Conservation (phyloP, 257 asterid genomes). For the Nicotiana attenuata region DNA sequence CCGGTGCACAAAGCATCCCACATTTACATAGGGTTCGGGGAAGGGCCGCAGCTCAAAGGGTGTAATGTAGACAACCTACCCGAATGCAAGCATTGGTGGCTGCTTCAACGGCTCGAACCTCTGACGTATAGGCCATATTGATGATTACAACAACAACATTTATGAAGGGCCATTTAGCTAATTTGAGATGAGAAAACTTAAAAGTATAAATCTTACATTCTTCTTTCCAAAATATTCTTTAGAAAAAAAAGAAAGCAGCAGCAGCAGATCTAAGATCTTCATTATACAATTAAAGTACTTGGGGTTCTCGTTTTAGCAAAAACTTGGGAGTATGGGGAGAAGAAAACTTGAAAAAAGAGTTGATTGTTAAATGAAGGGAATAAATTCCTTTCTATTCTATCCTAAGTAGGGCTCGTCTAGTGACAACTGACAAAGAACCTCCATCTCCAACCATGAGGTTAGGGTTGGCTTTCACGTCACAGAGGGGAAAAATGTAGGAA, state of each 20-base stretch:
- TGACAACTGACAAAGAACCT: not conserved
- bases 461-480: not conserved
- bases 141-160: not conserved
- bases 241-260: not conserved
- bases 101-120: no score
- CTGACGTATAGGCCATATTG: no score
- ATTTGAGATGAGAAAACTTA: not conserved
- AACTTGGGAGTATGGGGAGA: not conserved
- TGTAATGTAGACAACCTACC: no score
- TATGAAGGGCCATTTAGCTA: not conserved
- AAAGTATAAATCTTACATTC: not conserved
- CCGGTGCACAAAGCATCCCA: no score
- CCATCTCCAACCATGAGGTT: not conserved
- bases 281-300: not conserved
- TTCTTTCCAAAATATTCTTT: not conserved
- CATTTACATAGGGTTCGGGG: no score
- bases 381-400: not conserved
- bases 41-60: no score
- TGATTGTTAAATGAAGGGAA: not conserved
- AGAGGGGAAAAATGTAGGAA: not conserved
- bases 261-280: not conserved
- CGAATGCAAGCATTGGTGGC: no score
- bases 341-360: not conserved
- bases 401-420: not conserved
- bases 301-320: no score